These are phyloP conservation scores for Lentinula sp. DNA, from an alignment of 768 basidiomycete species.

Conservation along the genomic window DNA sequence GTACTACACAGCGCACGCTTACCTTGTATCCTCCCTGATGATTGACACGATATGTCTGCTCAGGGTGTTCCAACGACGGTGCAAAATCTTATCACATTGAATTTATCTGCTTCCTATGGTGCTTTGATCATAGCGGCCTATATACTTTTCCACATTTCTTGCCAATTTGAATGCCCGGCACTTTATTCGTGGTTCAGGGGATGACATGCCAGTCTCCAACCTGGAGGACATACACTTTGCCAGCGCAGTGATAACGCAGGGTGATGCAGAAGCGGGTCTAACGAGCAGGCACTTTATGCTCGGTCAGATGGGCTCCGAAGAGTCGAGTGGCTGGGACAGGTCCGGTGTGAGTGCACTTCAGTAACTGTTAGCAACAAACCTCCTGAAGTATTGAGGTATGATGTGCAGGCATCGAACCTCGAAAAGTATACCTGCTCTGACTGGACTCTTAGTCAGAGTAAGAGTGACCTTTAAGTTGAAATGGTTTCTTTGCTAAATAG, in stretches of 20 bases:
- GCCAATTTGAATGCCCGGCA: slow-evolving; percentile 11
- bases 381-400: background rate
- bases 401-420: background rate
- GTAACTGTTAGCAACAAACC: background rate
- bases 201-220: slow-evolving; percentile 7
- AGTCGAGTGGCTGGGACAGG: background rate
- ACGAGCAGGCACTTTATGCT: background rate
- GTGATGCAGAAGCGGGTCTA: background rate
- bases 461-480: background rate
- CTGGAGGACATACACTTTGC: slow-evolving; percentile 10
- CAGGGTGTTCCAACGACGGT: slow-evolving; percentile 9
- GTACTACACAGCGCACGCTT: no score
- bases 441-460: background rate
- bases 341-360: background rate
- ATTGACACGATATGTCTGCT: no score
- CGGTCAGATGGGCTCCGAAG: background rate
- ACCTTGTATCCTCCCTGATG: no score
- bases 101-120: slow-evolving; percentile 11
- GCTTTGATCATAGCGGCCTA: slow-evolving; percentile 12
- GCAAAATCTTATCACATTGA: slow-evolving; percentile 7
- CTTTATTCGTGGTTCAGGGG: slow-evolving; percentile 8
- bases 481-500: no score
- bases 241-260: background rate
- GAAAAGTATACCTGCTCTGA: background rate
- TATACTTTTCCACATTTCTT: slow-evolving; percentile 9